Evolutionary conservation across 1,139 yeast species (phyloP).

Genomic region (Williopsis jadinii): DNA sequence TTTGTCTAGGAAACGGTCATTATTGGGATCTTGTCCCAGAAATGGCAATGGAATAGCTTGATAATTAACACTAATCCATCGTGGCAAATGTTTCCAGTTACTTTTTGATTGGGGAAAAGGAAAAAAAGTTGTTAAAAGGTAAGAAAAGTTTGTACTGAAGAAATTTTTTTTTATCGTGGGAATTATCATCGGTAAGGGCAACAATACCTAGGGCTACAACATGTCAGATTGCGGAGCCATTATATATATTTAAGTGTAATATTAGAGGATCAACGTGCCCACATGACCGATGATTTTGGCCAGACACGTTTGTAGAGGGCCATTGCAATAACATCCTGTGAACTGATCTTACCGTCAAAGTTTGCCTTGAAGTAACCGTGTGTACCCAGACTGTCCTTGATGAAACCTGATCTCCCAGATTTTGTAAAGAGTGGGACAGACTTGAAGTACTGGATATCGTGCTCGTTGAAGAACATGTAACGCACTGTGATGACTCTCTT

Average conservation of each 20-base stretch:
- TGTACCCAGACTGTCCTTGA: conserved; percentile 93
- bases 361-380: conserved; percentile 97
- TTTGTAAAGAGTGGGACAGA: conserved; percentile 90
- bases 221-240: background rate
- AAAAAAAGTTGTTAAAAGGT: conserved; percentile 6
- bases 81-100: conserved; percentile 26
- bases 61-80: conserved; percentile 21
- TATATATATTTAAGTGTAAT: too few relatives aligned
- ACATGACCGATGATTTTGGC: conserved; percentile 50
- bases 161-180: conserved; percentile 6
- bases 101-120: conserved; percentile 24
- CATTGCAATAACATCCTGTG: conserved; percentile 94
- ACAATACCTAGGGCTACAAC: conserved; percentile 1
- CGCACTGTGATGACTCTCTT: conserved; percentile 87
- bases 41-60: conserved; percentile 26
- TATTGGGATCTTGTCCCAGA: conserved; percentile 21
- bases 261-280: conserved; percentile 17
- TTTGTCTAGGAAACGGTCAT: conserved; percentile 23
- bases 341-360: conserved; percentile 83
- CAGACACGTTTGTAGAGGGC: conserved; percentile 88
- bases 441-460: conserved; percentile 86
- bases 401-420: conserved; percentile 87
- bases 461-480: conserved; percentile 94
- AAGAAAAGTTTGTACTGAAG: conserved; percentile 1
- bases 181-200: conserved; percentile 4